Conservation (phyloP, 495 filamentous ascomycete genomes). For the Penicillium ucsense region DNA sequence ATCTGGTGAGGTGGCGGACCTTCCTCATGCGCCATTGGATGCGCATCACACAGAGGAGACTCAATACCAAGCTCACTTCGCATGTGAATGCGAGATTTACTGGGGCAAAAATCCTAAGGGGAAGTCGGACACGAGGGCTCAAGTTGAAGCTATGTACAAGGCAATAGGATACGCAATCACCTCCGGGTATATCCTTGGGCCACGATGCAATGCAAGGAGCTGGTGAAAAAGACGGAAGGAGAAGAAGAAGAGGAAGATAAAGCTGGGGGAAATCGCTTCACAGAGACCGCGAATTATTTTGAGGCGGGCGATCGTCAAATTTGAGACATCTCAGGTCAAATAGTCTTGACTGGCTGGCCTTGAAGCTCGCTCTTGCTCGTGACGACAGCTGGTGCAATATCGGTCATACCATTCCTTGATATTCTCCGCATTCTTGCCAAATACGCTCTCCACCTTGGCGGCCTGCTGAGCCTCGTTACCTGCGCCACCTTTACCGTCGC, state of each 20-base stretch:
- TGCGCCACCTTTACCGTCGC: conserved; percentile 15
- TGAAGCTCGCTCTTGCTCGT: conserved; percentile 39
- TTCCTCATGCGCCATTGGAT: no score
- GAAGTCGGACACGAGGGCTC: conserved; percentile 1
- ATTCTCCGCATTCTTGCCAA: conserved; percentile 34
- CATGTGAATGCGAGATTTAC: neutral
- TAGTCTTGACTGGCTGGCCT: conserved; percentile 7
- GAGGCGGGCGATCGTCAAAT: neutral
- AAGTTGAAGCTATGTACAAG: conserved; percentile 8
- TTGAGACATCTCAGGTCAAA: conserved; percentile 5
- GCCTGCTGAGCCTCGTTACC: conserved; percentile 17
- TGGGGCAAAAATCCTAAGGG: conserved; percentile 3
- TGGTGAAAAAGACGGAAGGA: neutral
- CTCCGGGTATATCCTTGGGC: conserved; percentile 26
- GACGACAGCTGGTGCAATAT: conserved; percentile 66
- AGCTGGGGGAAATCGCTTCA: neutral
- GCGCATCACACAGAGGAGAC: no score
- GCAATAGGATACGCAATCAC: conserved; percentile 1
- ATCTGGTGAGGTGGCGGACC: no score
- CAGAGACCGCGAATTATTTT: neutral
- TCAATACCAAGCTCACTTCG: neutral
- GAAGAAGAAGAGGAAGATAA: conserved; percentile 6
- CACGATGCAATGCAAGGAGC: conserved; percentile 1
- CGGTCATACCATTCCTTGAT: conserved; percentile 55
- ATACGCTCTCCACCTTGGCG: conserved; percentile 17